These are phyloP conservation scores for Nemania abortiva DNA, from an alignment of 2,329 filamentous ascomycete genomes.

Conservation along the genomic window DNA sequence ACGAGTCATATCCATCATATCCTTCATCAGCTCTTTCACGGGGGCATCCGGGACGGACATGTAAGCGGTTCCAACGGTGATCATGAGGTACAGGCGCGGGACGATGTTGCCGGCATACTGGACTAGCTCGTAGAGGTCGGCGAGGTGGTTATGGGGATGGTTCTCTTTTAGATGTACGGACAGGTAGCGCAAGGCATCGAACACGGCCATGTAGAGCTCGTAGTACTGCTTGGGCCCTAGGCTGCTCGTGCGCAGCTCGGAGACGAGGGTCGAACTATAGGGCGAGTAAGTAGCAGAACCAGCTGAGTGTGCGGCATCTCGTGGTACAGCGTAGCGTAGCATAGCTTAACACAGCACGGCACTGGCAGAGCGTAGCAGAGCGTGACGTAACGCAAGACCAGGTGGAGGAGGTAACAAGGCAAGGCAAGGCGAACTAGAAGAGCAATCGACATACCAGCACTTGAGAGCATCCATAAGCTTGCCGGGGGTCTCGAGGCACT, in stretches of 20 bases:
- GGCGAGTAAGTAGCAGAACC: constrained; percentile 38
- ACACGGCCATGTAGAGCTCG: constrained; percentile 99
- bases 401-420: too few relatives aligned
- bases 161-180: constrained; percentile 97
- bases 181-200: constrained; percentile 95
- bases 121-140: constrained; percentile 96
- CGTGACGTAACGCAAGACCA: constrained; percentile 7
- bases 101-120: constrained; percentile 99
- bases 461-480: constrained; percentile 99
- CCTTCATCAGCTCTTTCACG: constrained; percentile 99
- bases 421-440: background rate
- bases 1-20: constrained; percentile 99
- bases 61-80: constrained; percentile 98
- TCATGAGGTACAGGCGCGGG: constrained; percentile 96
- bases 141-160: constrained; percentile 96
- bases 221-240: constrained; percentile 99
- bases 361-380: too few relatives aligned
- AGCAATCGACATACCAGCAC: constrained; percentile 82
- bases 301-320: constrained; percentile 42
- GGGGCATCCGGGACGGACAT: constrained; percentile 98
- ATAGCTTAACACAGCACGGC: constrained; percentile 34
- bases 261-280: constrained; percentile 93
- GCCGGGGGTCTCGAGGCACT: constrained; percentile 94
- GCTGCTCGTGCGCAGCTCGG: constrained; percentile 96
- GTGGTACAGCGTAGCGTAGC: constrained; percentile 13